Base-by-base conservation (phyloP, 331 rosid genomes). In the Arachis monticola region DNA sequence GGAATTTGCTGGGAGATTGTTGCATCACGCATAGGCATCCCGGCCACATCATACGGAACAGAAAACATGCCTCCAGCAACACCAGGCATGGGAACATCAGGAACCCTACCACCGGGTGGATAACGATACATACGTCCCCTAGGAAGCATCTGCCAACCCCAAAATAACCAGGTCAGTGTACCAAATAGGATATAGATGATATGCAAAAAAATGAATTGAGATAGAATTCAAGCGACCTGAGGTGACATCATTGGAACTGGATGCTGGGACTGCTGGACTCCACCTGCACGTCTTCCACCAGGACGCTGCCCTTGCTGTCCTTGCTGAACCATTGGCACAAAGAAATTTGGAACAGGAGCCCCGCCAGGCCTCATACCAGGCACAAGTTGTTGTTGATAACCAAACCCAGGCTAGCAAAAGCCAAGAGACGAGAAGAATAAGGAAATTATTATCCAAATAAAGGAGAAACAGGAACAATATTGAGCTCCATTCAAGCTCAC, bases 351-450 rank as follows among this genome's bases (percentile, higher is more conserved):
- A 90, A 92, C 90, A 10, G 96, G 96, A 48, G 87, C 96, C 70
- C 92, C 97, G 46, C 97, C 99, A 61, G 97, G 99, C 82, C 99
- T 92, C 93, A 94, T 94, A n/a, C 97, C 96, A 27, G 99, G 99
- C 51, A 94, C 92, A 69, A 94, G 95, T 76, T 94, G 99, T 82
- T 94, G 99, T 69, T 94, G 99, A 85, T 92, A 94, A 61, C 99
- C 99, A 72, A 92, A 94, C 61, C 97, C 99, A 81, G 97, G 90
- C 99, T 94, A 84, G 67, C 69, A 75, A 74, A 58, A 64, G 67
- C 58, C 14, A 27, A 51, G 57, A 57, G 45, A 63, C 3, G 57
- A 69, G 32, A 68, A 66, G 14, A 27, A 14, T 53, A 10, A 56
- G 5, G 42, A 67, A 67, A n/a, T 68, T 47, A 74, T 8, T n/a